phyloP scores from a whole-genome alignment of 352 stramenopile genomes.

The Phytophthora citricola region DNA sequence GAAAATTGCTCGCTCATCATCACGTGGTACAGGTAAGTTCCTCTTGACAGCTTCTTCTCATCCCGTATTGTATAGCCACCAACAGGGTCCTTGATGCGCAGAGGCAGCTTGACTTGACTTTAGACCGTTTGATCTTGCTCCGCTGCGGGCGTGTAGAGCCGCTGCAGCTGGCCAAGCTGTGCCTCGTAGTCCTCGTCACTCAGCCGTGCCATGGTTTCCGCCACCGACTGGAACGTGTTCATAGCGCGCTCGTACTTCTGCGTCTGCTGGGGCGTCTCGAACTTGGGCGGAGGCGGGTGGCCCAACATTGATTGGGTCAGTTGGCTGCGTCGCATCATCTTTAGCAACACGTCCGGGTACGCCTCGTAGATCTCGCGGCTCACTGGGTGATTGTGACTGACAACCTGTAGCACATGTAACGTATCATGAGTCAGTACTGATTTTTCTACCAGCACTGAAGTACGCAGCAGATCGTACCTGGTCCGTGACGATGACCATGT shows the following conservation, averaged over 20 bases:
- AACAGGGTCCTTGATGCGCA: not conserved
- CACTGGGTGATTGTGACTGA: constrained; percentile 86
- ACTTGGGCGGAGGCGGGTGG: constrained; percentile 76
- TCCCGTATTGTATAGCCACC: constrained; percentile 21
- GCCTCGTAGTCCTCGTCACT: constrained; percentile 77
- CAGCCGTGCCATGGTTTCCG: constrained; percentile 77
- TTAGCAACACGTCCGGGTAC: constrained; percentile 85
- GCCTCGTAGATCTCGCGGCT: constrained; percentile 87
- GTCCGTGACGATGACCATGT: constrained; percentile 89
- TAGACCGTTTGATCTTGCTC: constrained; percentile 69
- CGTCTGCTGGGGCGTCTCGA: constrained; percentile 72
- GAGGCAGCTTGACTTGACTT: constrained; percentile 19
- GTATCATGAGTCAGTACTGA: too few relatives aligned
- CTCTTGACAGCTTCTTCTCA: constrained; percentile 14
- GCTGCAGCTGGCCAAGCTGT: constrained; percentile 78
- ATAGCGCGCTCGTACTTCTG: constrained; percentile 85
- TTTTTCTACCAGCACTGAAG: not conserved
- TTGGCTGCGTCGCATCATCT: constrained; percentile 86
- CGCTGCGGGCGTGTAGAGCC: constrained; percentile 71
- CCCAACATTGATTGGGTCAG: constrained; percentile 66
- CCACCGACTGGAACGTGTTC: constrained; percentile 66
- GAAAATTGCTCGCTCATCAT: not conserved
- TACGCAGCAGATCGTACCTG: constrained; percentile 49
- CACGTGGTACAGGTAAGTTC: not conserved
- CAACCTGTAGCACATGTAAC: constrained; percentile 48